These are phyloP conservation scores for Dendrothele bispora DNA, from an alignment of 768 basidiomycete genomes.

Conservation along the genomic window DNA sequence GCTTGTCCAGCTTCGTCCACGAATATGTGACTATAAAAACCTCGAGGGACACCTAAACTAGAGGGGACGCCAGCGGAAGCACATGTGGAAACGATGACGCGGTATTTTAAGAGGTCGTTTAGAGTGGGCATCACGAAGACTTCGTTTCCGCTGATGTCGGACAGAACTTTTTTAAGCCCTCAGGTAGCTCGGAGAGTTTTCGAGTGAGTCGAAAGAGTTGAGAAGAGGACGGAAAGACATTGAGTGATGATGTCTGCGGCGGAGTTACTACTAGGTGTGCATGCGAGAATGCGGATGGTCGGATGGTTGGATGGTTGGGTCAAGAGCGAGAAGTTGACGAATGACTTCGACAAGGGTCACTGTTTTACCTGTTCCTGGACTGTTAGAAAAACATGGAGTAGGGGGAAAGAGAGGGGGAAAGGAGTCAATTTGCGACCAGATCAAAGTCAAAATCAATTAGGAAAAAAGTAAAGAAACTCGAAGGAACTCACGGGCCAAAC, in stretches of 20 bases:
- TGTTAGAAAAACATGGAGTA: slow-evolving; percentile 15
- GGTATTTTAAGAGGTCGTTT: slow-evolving; percentile 38
- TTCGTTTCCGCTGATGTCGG: slow-evolving; percentile 35
- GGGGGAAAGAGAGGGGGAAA: neutral
- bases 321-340: slow-evolving; percentile 44
- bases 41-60: slow-evolving; percentile 45
- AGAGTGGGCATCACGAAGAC: slow-evolving; percentile 48
- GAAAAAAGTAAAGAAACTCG: no score
- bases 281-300: slow-evolving; percentile 56
- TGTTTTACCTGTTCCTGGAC: slow-evolving; percentile 69
- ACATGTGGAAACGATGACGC: slow-evolving; percentile 60
- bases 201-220: slow-evolving; percentile 45
- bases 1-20: slow-evolving; percentile 69
- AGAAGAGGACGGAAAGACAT: slow-evolving; percentile 41
- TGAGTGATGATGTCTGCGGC: slow-evolving; percentile 61
- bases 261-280: slow-evolving; percentile 69
- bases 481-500: slow-evolving; percentile 59
- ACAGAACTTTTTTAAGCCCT: slow-evolving; percentile 34
- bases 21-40: slow-evolving; percentile 62
- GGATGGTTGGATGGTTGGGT: no score
- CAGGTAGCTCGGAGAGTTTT: slow-evolving; percentile 33
- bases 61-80: slow-evolving; percentile 50
- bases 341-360: slow-evolving; percentile 66
- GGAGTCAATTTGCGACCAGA: no score
- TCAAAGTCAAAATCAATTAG: no score